These are phyloP conservation scores for Isoetes taiwanensis DNA, from an alignment of 75 land plant genomes.

Conservation along the genomic window DNA sequence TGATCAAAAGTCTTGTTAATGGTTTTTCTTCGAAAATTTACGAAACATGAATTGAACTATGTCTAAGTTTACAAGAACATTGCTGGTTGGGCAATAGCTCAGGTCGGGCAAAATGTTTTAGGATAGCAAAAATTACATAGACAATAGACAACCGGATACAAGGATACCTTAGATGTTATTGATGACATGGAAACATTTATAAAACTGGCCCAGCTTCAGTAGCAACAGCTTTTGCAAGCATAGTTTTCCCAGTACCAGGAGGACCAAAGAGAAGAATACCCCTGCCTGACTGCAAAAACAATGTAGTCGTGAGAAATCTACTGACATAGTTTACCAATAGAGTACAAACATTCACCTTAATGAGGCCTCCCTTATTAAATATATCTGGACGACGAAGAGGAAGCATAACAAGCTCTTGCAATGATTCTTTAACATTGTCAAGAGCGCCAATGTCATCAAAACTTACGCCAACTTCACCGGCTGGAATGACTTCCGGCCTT, in stretches of 20 bases:
- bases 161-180: constrained; percentile 78
- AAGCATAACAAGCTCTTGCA: constrained; percentile 82
- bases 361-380: constrained; percentile 56
- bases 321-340: neutral
- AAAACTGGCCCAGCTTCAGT: constrained; percentile 89
- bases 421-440: constrained; percentile 68
- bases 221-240: constrained; percentile 91
- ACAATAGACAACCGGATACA: too few relatives aligned
- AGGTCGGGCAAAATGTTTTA: too few relatives aligned
- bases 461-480: constrained; percentile 59
- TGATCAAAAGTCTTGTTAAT: too few relatives aligned
- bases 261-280: constrained; percentile 87
- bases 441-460: constrained; percentile 77
- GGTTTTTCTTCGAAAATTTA: too few relatives aligned
- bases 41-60: too few relatives aligned
- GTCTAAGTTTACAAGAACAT: too few relatives aligned
- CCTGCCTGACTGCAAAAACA: constrained; percentile 48
- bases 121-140: too few relatives aligned
- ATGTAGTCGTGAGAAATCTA: neutral
- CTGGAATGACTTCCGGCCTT: constrained; percentile 80
- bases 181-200: constrained; percentile 91
- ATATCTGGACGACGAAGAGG: constrained; percentile 77
- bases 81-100: too few relatives aligned
- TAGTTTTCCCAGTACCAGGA: constrained; percentile 90
- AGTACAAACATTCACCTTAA: constrained; percentile 29